Base-by-base conservation (phyloP, 2,329 filamentous ascomycete genomes). In the Apiospora arundinis region DNA sequence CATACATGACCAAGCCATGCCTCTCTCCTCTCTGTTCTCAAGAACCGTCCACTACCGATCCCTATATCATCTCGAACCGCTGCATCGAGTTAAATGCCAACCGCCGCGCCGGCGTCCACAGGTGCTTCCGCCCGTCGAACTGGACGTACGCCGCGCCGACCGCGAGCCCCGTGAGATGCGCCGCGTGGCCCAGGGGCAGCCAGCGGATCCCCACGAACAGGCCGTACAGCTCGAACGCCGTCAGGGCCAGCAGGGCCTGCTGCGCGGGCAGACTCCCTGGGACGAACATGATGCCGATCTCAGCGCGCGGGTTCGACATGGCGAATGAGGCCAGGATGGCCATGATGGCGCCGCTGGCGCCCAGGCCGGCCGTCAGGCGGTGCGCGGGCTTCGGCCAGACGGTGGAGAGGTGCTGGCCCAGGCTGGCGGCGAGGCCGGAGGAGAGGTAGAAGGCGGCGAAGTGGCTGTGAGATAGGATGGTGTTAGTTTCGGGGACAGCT, bases 391-490 rank as follows among this genome's bases (percentile, higher is more conserved):
- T 70, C 3, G 76, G 76, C 70, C 77, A 73, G 21, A 69, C 37
- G 1, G 76, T 72, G 16, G 73, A 72, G 4, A 74, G 6, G 16
- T 78, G 77, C 9, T 74, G 25, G 4, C 74, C 77, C 9, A 79
- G 69, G 8, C 70, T 73, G 46, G 77, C 73, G 37, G 78, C 25
- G 42, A 78, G 75, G 7, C 75, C 77, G 23, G 77, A 44, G 1
- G 76, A 76, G 48, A 78, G 74, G 69, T 75, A 80, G 73, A 80
- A 80, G 12, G 78, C 78, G 0, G 72, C 68, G n/a, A 78, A 72
- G 69, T 79, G 78, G 44, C 73, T 69, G 52, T 40, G 28, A 6
- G 32, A n/a, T 2, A 40, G 7, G 66, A 71, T 2, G 9, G 11
- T 2, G 16, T 68, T 28, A 48, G 28, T 37, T 46, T 21, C 6